Conservation (phyloP, 2,329 filamentous ascomycete species). For the Xylaria sp. region DNA sequence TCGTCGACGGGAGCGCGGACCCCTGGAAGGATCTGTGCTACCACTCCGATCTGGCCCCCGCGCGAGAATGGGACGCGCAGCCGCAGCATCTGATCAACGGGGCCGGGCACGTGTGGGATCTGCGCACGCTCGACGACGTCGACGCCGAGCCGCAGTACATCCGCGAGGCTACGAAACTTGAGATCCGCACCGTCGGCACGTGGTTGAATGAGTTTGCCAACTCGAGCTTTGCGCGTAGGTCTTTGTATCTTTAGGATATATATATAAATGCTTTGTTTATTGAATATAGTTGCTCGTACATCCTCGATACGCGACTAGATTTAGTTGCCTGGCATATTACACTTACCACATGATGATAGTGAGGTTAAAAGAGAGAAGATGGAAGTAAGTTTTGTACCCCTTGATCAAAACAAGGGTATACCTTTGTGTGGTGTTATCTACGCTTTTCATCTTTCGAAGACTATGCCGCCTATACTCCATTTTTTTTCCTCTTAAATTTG, state of each 20-base stretch:
- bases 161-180: conserved; percentile 19
- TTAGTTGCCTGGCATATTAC: no score
- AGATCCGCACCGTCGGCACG: conserved; percentile 51
- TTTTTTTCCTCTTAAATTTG: background rate
- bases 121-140: conserved; percentile 38
- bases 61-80: conserved; percentile 47
- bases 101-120: conserved; percentile 56
- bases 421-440: background rate
- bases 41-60: conserved; percentile 50
- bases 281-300: background rate
- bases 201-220: conserved; percentile 44
- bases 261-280: background rate
- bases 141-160: conserved; percentile 25
- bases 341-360: background rate
- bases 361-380: background rate
- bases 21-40: conserved; percentile 59
- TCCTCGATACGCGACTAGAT: background rate
- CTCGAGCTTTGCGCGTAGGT: conserved; percentile 1
- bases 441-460: background rate
- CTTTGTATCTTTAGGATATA: background rate
- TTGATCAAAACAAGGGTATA: background rate
- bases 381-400: background rate
- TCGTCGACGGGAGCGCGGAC: conserved; percentile 58
- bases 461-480: background rate
- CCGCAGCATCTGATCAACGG: conserved; percentile 56